phyloP scores from a whole-genome alignment of 306 rosid genomes.

The Styphnolobium japonicum region DNA sequence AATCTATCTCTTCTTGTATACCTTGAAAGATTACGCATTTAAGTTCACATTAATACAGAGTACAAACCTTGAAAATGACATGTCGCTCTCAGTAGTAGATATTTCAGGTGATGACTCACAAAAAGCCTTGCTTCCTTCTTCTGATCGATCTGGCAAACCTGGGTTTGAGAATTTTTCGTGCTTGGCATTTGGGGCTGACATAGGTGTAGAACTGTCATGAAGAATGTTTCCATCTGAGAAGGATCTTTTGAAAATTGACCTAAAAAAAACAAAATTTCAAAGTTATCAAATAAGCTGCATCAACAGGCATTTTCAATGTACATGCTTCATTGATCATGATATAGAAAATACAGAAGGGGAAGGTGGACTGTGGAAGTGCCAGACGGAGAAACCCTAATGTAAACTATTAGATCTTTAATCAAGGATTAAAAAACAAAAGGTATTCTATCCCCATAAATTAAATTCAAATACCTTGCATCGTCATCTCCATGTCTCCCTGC shows the following conservation, averaged over 20 bases:
- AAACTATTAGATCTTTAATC: conserved; percentile 1
- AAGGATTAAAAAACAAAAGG: not conserved
- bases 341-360: not conserved
- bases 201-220: conserved; percentile 53
- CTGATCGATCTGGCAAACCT: conserved; percentile 42
- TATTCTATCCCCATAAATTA: not conserved
- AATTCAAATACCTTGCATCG: conserved; percentile 43
- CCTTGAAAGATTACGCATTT: not conserved
- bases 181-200: conserved; percentile 51
- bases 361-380: not conserved
- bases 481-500: conserved; percentile 51
- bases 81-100: conserved; percentile 66
- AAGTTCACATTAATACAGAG: conserved; percentile 13
- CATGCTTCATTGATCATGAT: not conserved
- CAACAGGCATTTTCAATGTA: not conserved
- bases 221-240: conserved; percentile 91
- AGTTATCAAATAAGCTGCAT: not conserved
- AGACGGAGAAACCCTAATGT: not conserved
- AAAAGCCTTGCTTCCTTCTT: conserved; percentile 49
- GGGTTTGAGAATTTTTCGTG: conserved; percentile 41
- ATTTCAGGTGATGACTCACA: conserved; percentile 87
- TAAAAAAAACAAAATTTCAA: conserved; percentile 20
- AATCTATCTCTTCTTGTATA: conserved; percentile 9
- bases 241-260: conserved; percentile 72
- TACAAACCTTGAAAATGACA: conserved; percentile 75